Base-by-base conservation (phyloP, 257 asterid species). In the Henckelia pumila region DNA sequence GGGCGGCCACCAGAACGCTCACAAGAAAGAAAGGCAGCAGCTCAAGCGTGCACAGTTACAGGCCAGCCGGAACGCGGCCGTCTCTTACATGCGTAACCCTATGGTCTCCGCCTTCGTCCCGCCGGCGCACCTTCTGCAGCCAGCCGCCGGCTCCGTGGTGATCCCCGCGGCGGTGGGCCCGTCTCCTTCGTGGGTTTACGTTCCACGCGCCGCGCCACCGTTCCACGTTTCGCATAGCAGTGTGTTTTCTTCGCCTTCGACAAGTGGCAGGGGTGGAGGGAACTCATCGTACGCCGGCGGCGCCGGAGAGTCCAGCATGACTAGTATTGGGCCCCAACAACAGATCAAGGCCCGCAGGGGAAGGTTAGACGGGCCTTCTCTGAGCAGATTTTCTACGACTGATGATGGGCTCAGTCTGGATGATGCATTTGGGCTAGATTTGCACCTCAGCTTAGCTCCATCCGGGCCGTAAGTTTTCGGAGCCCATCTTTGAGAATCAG, bases 1-100 rank as follows among this genome's bases (percentile, higher is more conserved):
- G 21, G 98, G 98, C 21, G 98, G 98, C 21, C 98, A 92, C 14
- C 98, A 92, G 13, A 92, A 92, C 85, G 98, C 98, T 11, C 97
- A 92, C 76, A 92, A 92, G 70, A 92, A 92, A 66, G 98, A 92
- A n/a, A 64, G 97, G 56, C 98, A 92, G 53, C 98, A 89, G 69
- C 76, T 88, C 32, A 92, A 92, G 70, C 93, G 97, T 2, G 98
- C 98, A 1, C 97, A 92, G 78, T 76, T 88, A 78, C 97, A 86
- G 50, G 96, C 97, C 56, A 85, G 79, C 21, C 76, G 98, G 10
- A 87, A 86, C 91, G 95, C 98, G 57, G 95, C 95, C 76, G 92
- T 79, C 8, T 88, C 97, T 0, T 92, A 85, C 85, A 86, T 92
- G 91, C 84, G 98, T 1, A 89, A 86, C 88, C 96, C 96, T 11